Evolutionary conservation across 305 asterid species (phyloP), one percentile per base, ranked within the genome.

Genomic region (Coffea humblotiana): DNA sequence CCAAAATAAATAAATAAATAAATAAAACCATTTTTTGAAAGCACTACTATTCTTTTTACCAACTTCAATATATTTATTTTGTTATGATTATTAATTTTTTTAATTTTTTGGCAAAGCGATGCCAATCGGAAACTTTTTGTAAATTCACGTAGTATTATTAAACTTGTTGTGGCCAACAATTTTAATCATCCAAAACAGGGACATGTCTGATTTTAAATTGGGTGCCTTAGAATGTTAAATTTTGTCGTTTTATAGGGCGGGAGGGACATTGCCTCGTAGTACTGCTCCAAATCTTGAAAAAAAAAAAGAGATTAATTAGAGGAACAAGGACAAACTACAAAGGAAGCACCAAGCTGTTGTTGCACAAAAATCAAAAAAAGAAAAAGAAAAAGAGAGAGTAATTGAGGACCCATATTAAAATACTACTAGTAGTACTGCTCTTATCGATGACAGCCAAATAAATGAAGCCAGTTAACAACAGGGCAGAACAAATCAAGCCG

Each of bases 201-300:
- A 77, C 79, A 71, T 77, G 76, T 48, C 73, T 52, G 64, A 15
- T 25, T 32, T 61, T 60, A 67, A 77, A 51, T 65, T 27, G n/a
- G 21, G 47, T 72, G 61, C 48, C 60, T 82, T 82, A 68, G 80
- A 80, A 82, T 77, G 86, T 82, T 74, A 74, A 85, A 56, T 80
- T 32, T 85, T 82, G 88, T 85, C 88, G 80, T 82, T 60, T 82
- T 51, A 70, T 52, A 79, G 65, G 40, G 51, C 49, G 19, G 35
- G 69, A 23, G 77, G 63, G 52, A 61, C 77, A 85, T 54, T 58
- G 78, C 49, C 76, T 67, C 80, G 8, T 48, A 72, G 32, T n/a
- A 32, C 56, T 10, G 32, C 68, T 10, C 35, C 1, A 32, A 32
- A 32, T 32, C 32, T 32, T 32, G 32, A 32, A 32, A 1, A 32